These are phyloP conservation scores for Hevea brasiliensis DNA, from an alignment of 345 rosid species.

Conservation along the genomic window DNA sequence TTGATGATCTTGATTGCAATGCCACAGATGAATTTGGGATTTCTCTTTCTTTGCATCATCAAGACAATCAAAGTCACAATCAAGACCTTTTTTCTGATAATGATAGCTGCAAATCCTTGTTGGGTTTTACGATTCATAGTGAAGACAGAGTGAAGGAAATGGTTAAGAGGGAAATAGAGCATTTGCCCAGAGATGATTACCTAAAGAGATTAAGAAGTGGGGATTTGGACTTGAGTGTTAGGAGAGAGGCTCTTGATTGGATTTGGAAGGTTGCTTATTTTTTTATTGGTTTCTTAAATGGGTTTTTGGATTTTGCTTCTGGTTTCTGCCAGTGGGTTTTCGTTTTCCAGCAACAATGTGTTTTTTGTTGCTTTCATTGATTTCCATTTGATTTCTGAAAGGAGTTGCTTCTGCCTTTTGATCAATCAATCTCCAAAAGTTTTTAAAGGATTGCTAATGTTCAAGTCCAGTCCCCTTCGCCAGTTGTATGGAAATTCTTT, in stretches of 20 bases:
- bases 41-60: slow-evolving; percentile 4
- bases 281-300: slow-evolving; percentile 1
- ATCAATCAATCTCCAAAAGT: background rate
- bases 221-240: slow-evolving; percentile 48
- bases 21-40: slow-evolving; percentile 9
- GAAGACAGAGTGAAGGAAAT: slow-evolving; percentile 6
- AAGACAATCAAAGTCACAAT: background rate
- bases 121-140: background rate
- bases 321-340: background rate
- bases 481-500: background rate
- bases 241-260: slow-evolving; percentile 60
- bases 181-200: slow-evolving; percentile 28
- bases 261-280: slow-evolving; percentile 52
- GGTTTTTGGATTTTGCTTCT: background rate
- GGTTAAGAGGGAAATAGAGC: slow-evolving; percentile 5
- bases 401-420: background rate
- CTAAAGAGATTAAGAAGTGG: slow-evolving; percentile 50
- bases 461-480: background rate
- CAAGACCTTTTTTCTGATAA: background rate
- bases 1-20: slow-evolving; percentile 11
- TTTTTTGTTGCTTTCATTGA: background rate
- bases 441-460: background rate
- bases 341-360: background rate
- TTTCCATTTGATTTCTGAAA: background rate
- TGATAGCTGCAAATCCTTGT: background rate